phyloP scores from a whole-genome alignment of 768 basidiomycete species.

The Rhodotorula sphaerocarpa region DNA sequence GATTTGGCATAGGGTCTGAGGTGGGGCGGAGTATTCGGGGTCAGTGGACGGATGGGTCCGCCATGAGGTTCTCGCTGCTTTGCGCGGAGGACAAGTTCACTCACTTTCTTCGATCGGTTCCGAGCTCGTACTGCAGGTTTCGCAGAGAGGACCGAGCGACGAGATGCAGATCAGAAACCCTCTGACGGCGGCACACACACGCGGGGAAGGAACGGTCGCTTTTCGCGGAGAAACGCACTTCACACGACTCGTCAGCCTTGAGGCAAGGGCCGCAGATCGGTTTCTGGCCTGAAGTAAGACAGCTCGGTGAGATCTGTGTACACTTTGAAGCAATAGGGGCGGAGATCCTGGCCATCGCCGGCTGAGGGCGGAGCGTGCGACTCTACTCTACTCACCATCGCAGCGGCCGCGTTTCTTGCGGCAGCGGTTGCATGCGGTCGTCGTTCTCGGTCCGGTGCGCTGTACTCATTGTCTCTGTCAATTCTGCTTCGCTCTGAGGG shows the following conservation, averaged over 20 bases:
- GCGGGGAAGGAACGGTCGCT: too few species aligned
- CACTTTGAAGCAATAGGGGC: too few species aligned
- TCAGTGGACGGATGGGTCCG: neutral
- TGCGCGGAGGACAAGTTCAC: neutral
- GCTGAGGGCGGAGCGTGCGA: too few species aligned
- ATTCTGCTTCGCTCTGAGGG: too few species aligned
- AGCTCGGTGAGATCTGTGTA: too few species aligned
- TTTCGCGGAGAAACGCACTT: neutral
- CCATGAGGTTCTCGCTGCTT: too few species aligned
- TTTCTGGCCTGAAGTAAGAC: neutral
- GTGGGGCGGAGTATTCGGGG: neutral
- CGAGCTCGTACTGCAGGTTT: constrained; percentile 7
- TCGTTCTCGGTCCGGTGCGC: constrained; percentile 3
- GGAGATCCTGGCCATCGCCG: too few species aligned
- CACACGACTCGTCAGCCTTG: neutral
- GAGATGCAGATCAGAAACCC: neutral
- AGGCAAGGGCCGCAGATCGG: neutral
- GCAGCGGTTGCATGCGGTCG: constrained; percentile 22
- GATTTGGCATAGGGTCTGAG: constrained; percentile 26
- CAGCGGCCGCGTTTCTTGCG: constrained; percentile 14
- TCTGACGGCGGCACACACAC: too few species aligned
- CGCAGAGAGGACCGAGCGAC: too few species aligned
- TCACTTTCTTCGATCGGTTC: constrained; percentile 9
- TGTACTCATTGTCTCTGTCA: too few species aligned
- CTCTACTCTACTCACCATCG: constrained; percentile 11